Evolutionary conservation across 441 rosid species (phyloP).

Genomic region (Populus hybrid): DNA sequence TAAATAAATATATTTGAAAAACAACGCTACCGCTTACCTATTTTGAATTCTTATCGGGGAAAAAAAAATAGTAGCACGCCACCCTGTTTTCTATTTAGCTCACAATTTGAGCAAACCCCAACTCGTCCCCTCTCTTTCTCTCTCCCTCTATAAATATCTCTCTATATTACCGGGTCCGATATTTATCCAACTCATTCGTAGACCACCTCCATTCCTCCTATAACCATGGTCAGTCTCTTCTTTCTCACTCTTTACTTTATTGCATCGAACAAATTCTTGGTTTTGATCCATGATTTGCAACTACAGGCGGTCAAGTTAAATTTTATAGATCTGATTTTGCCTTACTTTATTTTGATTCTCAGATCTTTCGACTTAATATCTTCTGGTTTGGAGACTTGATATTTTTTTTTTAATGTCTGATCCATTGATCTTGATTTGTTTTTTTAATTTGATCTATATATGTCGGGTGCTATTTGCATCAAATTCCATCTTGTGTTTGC

Average conservation of each 20-base stretch:
- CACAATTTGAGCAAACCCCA: neutral
- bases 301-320: neutral
- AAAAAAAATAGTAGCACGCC: neutral
- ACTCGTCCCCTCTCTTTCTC: neutral
- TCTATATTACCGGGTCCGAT: neutral
- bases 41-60: neutral
- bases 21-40: too few species aligned
- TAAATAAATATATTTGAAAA: too few species aligned
- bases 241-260: neutral
- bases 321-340: slow-evolving; percentile 8
- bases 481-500: neutral
- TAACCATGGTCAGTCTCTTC: slow-evolving; percentile 24
- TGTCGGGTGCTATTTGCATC: neutral
- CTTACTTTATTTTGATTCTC: slow-evolving; percentile 1
- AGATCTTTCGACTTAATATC: neutral
- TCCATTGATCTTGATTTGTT: neutral
- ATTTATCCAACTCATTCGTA: neutral
- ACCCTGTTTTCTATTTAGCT: neutral
- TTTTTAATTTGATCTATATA: neutral
- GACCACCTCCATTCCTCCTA: neutral
- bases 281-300: slow-evolving; percentile 12
- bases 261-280: neutral
- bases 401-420: neutral
- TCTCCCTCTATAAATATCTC: neutral
- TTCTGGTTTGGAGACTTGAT: neutral